Evolutionary conservation across 164 flowering plant species (phyloP).

Genomic region (Euptelea pleiosperma): DNA sequence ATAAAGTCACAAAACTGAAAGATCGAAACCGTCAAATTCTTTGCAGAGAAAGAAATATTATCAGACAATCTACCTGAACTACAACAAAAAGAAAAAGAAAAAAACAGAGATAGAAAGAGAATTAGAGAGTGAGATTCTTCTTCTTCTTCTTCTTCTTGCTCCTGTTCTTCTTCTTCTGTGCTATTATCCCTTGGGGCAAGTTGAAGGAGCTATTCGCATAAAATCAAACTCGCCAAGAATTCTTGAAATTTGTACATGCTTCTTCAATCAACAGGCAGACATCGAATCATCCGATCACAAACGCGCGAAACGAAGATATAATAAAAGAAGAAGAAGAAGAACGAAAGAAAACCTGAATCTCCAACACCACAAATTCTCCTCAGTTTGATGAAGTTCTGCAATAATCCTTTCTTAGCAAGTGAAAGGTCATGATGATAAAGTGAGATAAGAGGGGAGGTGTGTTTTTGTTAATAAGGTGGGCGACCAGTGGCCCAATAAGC

Average conservation of each 20-base stretch:
- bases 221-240: constrained; percentile 33
- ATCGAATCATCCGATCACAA: constrained; percentile 17
- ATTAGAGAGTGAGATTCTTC: constrained; percentile 4
- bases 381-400: neutral
- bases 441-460: neutral
- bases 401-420: neutral
- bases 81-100: constrained; percentile 11
- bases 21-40: constrained; percentile 21
- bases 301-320: constrained; percentile 8
- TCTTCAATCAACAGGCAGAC: constrained; percentile 27
- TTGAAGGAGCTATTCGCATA: constrained; percentile 8
- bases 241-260: constrained; percentile 43
- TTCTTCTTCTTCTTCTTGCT: constrained; percentile 12
- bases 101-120: constrained; percentile 5
- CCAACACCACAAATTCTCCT: constrained; percentile 7
- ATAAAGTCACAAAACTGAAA: constrained; percentile 16
- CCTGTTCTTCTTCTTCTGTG: constrained; percentile 11
- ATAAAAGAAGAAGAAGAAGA: constrained; percentile 25
- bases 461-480: constrained; percentile 44
- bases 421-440: no score
- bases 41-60: constrained; percentile 23
- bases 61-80: constrained; percentile 31
- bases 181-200: constrained; percentile 12
- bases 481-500: constrained; percentile 61
- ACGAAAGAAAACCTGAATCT: constrained; percentile 11